A percentile compares a stretch with the other conserved stretches of the same genome.
Evolutionary conservation across 345 rosid species (phyloP).

Genomic region (Bruguiera parviflora): DNA sequence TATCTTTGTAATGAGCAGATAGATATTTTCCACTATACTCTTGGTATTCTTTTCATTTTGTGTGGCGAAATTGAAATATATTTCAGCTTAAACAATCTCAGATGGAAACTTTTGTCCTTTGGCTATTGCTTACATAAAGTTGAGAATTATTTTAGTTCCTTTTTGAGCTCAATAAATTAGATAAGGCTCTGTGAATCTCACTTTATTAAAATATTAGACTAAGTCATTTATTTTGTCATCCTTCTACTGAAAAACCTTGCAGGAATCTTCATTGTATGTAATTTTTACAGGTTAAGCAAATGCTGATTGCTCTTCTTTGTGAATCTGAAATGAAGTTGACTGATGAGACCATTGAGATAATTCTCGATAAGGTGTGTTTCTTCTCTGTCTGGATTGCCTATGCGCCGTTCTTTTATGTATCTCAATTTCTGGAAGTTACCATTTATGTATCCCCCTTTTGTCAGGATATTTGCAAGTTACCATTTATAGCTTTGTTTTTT

Average conservation of each 20-base stretch:
- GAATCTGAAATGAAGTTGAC: constrained; percentile 96
- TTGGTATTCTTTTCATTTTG: neutral
- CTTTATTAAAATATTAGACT: neutral
- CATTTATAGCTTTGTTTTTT: too few relatives aligned
- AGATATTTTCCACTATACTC: neutral
- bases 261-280: constrained; percentile 28
- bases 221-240: constrained; percentile 14
- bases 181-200: neutral
- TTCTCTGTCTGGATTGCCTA: neutral
- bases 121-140: too few relatives aligned
- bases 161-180: too few relatives aligned
- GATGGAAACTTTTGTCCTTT: too few relatives aligned
- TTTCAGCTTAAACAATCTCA: neutral
- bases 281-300: constrained; percentile 86
- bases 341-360: constrained; percentile 90
- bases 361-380: constrained; percentile 77
- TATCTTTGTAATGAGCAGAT: neutral
- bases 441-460: too few relatives aligned
- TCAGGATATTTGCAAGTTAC: too few relatives aligned
- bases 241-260: constrained; percentile 16
- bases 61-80: too few relatives aligned
- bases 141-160: too few relatives aligned
- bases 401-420: neutral
- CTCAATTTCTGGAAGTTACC: neutral
- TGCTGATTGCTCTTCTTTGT: constrained; percentile 93